Percentiles rank a stretch among this genome's conserved stretches.
These are phyloP conservation scores for Fusarium albosuccineum DNA, from an alignment of 2,329 filamentous ascomycete genomes.

Conservation along the genomic window DNA sequence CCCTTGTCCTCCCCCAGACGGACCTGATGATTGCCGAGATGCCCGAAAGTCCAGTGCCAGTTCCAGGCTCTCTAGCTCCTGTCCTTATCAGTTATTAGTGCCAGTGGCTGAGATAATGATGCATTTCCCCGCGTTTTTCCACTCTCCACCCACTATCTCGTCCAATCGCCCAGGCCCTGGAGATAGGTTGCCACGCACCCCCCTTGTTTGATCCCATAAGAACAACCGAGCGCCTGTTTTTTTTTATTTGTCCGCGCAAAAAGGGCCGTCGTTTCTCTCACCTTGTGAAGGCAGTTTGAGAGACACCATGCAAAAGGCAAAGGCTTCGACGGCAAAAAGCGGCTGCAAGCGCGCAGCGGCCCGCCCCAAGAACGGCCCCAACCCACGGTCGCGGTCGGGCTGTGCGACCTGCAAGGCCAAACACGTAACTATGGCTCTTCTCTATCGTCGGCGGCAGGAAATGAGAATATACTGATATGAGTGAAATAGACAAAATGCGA, in stretches of 20 bases:
- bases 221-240: slow-evolving; percentile 3
- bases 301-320: slow-evolving; percentile 24
- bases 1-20: neutral
- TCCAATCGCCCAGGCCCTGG: slow-evolving; percentile 13
- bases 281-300: too few relatives aligned
- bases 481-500: slow-evolving; percentile 47
- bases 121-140: slow-evolving; percentile 38
- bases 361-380: slow-evolving; percentile 32
- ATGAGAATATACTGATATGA: neutral
- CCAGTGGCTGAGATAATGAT: slow-evolving; percentile 40
- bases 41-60: neutral
- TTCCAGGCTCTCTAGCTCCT: neutral
- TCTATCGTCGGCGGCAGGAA: neutral
- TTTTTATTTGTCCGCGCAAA: too few relatives aligned
- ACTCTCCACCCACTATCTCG: slow-evolving; percentile 24
- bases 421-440: slow-evolving; percentile 29
- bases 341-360: slow-evolving; percentile 19
- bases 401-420: slow-evolving; percentile 51
- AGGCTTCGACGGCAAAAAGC: slow-evolving; percentile 20
- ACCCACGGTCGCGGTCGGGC: slow-evolving; percentile 47
- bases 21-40: slow-evolving; percentile 15
- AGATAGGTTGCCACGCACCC: slow-evolving; percentile 27
- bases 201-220: slow-evolving; percentile 14
- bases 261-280: too few relatives aligned
- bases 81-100: slow-evolving; percentile 33